Conservation (phyloP, 139 green algal species). For the Chlorella sp. region DNA sequence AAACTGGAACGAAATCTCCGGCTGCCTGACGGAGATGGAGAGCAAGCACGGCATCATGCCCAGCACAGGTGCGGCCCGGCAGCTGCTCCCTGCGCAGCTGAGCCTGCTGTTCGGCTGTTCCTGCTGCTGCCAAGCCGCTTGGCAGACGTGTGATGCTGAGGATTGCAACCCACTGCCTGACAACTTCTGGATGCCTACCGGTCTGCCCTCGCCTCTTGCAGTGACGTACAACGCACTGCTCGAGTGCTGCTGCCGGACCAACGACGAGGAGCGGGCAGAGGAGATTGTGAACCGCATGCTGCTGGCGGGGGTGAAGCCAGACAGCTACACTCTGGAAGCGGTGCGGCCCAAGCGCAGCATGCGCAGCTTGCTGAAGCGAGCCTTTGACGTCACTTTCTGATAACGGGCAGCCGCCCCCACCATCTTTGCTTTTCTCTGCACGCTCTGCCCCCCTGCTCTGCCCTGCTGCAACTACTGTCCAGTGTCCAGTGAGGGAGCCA, state of each 20-base stretch:
- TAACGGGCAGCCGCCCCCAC: no score
- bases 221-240: slow-evolving; percentile 85
- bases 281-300: slow-evolving; percentile 89
- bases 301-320: slow-evolving; percentile 53
- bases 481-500: no score
- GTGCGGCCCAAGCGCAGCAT: slow-evolving; percentile 59
- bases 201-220: slow-evolving; percentile 24
- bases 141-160: no score
- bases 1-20: slow-evolving; percentile 75
- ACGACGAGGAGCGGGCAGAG: slow-evolving; percentile 76
- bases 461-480: background rate
- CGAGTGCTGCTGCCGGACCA: slow-evolving; percentile 76
- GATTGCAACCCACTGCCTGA: no score
- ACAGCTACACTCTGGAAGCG: slow-evolving; percentile 73
- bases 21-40: slow-evolving; percentile 73
- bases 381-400: slow-evolving; percentile 37
- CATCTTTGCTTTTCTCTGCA: background rate
- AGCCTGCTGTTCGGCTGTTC: background rate
- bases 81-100: no score
- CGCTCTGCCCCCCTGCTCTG: background rate
- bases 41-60: slow-evolving; percentile 65
- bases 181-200: background rate
- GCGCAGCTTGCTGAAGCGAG: slow-evolving; percentile 64
- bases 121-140: background rate
- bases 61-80: slow-evolving; percentile 22